Evolutionary conservation across 2,329 filamentous ascomycete species (phyloP).

Genomic region (Didymella pomorum): DNA sequence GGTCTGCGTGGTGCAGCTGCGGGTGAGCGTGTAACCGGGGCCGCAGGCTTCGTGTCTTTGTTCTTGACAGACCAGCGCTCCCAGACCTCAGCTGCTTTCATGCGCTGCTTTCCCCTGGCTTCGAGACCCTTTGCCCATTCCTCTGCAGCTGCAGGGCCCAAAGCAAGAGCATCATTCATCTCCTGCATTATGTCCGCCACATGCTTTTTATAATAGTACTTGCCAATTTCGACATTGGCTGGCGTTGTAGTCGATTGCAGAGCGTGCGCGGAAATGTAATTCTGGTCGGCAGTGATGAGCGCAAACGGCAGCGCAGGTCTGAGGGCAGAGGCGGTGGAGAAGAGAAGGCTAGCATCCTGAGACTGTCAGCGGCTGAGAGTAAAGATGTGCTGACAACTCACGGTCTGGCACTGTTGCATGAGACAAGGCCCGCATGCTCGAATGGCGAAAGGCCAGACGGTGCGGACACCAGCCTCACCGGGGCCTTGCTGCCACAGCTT

Average conservation of each 20-base stretch:
- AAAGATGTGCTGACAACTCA: slow-evolving; percentile 51
- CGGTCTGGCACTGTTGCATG: slow-evolving; percentile 67
- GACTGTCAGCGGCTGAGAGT: slow-evolving; percentile 11
- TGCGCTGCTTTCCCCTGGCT: slow-evolving; percentile 66
- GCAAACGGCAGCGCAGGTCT: slow-evolving; percentile 74
- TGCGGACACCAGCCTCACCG: slow-evolving; percentile 65
- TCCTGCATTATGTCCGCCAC: slow-evolving; percentile 69
- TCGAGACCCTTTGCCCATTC: slow-evolving; percentile 83
- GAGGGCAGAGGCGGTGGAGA: slow-evolving; percentile 69
- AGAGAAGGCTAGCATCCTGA: slow-evolving; percentile 74
- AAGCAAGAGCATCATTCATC: slow-evolving; percentile 68
- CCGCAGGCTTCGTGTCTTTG: slow-evolving; percentile 32
- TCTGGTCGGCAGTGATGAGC: slow-evolving; percentile 67
- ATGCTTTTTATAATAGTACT: slow-evolving; percentile 71
- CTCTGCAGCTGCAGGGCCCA: slow-evolving; percentile 73
- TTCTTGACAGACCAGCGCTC: slow-evolving; percentile 72
- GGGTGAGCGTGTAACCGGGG: slow-evolving; percentile 30
- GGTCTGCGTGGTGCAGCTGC: slow-evolving; percentile 28
- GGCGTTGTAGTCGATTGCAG: slow-evolving; percentile 63
- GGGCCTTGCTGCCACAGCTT: slow-evolving; percentile 68
- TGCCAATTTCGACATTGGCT: slow-evolving; percentile 63
- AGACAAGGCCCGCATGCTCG: slow-evolving; percentile 74
- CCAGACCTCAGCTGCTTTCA: slow-evolving; percentile 72
- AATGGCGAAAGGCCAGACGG: slow-evolving; percentile 76
- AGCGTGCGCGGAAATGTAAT: slow-evolving; percentile 66